Evolutionary conservation across 345 rosid species (phyloP), one percentile per base, ranked within the genome.

Genomic region (Acer saccharum): DNA sequence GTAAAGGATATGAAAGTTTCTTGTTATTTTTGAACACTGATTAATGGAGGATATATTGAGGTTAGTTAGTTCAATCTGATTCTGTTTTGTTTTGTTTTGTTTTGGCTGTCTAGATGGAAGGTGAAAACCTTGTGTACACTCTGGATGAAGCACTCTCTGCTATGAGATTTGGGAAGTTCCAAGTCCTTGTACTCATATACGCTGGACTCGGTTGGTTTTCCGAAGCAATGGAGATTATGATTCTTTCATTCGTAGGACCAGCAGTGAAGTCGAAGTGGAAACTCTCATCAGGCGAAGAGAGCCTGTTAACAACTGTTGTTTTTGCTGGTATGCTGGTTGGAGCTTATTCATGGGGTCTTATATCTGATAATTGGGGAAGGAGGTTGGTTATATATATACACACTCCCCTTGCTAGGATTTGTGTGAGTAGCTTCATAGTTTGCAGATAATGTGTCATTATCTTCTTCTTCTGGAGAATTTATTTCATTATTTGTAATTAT

Each of bases 221-320:
- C 3, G 90, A 83, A 71, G 90, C 90, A 4, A 83, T 87, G 86
- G 90, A 85, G 21, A 74, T 87, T 10, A 87, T 85, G 90, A 81
- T 87, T 69, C 84, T 87, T 14, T 87, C 88, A 11, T 87, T 87
- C n/a, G 73, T 87, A 13, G 90, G 90, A 27, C 74, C 79, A 18
- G 81, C 81, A 9, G 82, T 87, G n/a, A 77, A 85, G 78, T 43
- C 83, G 3, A 71, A 83, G 23, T 87, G 90, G 90, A 73, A 29
- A 1, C 83, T 87, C 76, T 81, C 90, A 16, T 80, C 87, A 0
- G 61, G 7, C 43, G 74, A 87, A 35, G 85, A 87, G 77, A 83
- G 84, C 75, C 61, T 85, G 3, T 29, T 87, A 48, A 69, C 87
- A 3, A 81, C 78, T 39, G 84, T 78, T 65, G 88, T 85, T 12